phyloP scores from a whole-genome alignment of 2,329 filamentous ascomycete species.

The Myriosclerotinia curreyana region DNA sequence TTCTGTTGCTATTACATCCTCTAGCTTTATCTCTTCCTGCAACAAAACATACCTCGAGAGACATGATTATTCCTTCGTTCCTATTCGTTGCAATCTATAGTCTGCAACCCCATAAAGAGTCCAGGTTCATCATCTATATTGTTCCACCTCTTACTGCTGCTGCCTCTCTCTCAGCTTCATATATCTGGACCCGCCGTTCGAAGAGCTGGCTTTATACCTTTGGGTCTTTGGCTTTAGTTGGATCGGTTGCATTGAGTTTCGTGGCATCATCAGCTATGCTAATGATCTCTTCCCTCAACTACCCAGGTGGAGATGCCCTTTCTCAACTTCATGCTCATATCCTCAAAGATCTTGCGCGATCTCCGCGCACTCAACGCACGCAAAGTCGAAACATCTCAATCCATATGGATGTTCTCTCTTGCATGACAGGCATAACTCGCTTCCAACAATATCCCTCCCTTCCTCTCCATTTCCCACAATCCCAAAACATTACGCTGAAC shows the following conservation, averaged over 20 bases:
- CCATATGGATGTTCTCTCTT: conserved; percentile 64
- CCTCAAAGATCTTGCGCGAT: conserved; percentile 29
- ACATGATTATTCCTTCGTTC: conserved; percentile 63
- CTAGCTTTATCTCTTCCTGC: conserved; percentile 50
- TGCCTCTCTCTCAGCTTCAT: conserved; percentile 69
- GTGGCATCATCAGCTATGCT: conserved; percentile 64
- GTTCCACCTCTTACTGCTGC: conserved; percentile 77
- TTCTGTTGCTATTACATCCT: conserved; percentile 52
- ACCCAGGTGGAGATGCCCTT: conserved; percentile 84
- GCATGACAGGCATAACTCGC: conserved; percentile 69
- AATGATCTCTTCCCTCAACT: conserved; percentile 81
- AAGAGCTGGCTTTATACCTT: conserved; percentile 58
- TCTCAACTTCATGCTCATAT: conserved; percentile 47
- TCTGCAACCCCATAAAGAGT: conserved; percentile 90
- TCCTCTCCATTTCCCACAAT: conserved; percentile 2
- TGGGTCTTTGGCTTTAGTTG: conserved; percentile 52
- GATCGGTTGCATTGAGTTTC: conserved; percentile 60
- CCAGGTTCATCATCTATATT: conserved; percentile 88
- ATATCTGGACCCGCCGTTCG: conserved; percentile 62
- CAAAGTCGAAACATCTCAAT: conserved; percentile 42
- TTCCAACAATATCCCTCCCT: conserved; percentile 48
- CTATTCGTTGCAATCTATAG: conserved; percentile 79
- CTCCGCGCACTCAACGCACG: conserved; percentile 32
- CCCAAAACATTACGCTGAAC: conserved; percentile 22
- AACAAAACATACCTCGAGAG: conserved; percentile 45